These are phyloP conservation scores for Colletotrichum falcatum DNA, from an alignment of 2,329 filamentous ascomycete genomes.

Conservation along the genomic window DNA sequence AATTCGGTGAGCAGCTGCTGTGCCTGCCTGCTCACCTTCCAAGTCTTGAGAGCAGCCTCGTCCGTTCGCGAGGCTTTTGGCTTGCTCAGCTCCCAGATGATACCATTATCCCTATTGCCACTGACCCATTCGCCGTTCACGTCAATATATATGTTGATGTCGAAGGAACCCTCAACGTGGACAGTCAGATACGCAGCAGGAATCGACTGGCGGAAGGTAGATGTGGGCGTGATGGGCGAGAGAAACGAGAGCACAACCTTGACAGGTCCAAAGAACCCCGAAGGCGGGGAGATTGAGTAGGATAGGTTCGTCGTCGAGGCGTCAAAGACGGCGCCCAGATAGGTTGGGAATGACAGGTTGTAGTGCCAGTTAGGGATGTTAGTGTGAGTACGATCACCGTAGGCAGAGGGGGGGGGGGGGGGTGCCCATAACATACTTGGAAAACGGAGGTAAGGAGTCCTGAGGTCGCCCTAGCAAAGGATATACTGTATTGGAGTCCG, in stretches of 20 bases:
- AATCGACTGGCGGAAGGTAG: slow-evolving; percentile 82
- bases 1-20: slow-evolving; percentile 82
- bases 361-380: slow-evolving; percentile 47
- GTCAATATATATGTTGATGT: slow-evolving; percentile 75
- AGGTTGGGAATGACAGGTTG: slow-evolving; percentile 56
- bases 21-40: slow-evolving; percentile 69
- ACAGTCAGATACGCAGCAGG: slow-evolving; percentile 85
- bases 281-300: slow-evolving; percentile 54
- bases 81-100: slow-evolving; percentile 75
- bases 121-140: slow-evolving; percentile 86
- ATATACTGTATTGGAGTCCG: slow-evolving; percentile 57
- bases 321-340: slow-evolving; percentile 60
- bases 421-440: slow-evolving; percentile 41
- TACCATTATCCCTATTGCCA: slow-evolving; percentile 75
- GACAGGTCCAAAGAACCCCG: slow-evolving; percentile 45
- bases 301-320: slow-evolving; percentile 63
- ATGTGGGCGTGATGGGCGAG: slow-evolving; percentile 84
- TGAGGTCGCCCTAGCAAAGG: slow-evolving; percentile 65
- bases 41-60: slow-evolving; percentile 69
- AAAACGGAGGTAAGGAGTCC: slow-evolving; percentile 55
- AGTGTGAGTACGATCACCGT: slow-evolving; percentile 1
- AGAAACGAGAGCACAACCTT: slow-evolving; percentile 67
- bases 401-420: neutral
- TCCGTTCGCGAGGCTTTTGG: slow-evolving; percentile 51
- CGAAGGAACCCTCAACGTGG: slow-evolving; percentile 73